phyloP scores from a whole-genome alignment of 306 rosid species.

The Betula pendula region DNA sequence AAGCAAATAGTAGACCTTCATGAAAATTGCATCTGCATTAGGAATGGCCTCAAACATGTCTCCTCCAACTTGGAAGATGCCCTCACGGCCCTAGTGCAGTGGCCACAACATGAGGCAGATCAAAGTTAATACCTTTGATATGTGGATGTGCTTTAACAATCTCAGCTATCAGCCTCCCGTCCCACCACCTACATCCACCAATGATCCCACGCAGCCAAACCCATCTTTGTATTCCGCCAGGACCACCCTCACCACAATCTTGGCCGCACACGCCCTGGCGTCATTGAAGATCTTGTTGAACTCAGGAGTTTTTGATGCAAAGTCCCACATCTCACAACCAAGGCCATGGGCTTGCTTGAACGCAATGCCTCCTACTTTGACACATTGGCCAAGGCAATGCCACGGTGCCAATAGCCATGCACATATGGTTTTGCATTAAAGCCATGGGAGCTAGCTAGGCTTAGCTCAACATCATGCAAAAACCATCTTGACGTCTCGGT shows the following conservation, averaged over 20 bases:
- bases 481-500: constrained; percentile 33
- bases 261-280: constrained; percentile 28
- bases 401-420: constrained; percentile 31
- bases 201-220: constrained; percentile 6
- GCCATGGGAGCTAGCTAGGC: constrained; percentile 21
- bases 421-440: constrained; percentile 16
- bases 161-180: neutral
- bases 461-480: constrained; percentile 14
- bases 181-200: constrained; percentile 18
- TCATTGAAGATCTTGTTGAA: constrained; percentile 22
- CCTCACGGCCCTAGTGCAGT: no score
- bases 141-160: neutral
- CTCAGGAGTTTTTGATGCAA: constrained; percentile 23
- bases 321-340: constrained; percentile 30
- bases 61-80: no score
- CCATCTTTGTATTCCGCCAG: constrained; percentile 21
- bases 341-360: constrained; percentile 37
- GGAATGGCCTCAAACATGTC: no score
- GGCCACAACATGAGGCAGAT: no score
- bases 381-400: constrained; percentile 33
- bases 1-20: no score
- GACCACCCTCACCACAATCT: constrained; percentile 21
- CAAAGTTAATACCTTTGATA: no score
- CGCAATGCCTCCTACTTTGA: constrained; percentile 30
- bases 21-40: no score